phyloP scores from a whole-genome alignment of 2,329 filamentous ascomycete species.

The Hypomyces rosellus region DNA sequence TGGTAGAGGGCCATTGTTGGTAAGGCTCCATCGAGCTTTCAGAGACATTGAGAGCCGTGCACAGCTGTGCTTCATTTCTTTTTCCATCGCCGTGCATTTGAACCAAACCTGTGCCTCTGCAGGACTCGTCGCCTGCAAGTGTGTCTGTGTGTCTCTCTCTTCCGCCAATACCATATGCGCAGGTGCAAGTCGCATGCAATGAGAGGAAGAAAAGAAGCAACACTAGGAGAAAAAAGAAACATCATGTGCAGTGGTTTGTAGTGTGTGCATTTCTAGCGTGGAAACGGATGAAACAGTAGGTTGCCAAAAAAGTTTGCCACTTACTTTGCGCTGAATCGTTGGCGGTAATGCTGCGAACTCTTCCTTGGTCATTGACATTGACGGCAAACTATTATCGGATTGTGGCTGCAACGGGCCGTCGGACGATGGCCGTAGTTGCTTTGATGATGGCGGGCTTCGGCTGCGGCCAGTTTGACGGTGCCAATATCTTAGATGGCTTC shows the following conservation, averaged over 20 bases:
- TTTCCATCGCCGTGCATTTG: background rate
- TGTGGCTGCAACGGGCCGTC: slow-evolving; percentile 15
- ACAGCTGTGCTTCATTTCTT: background rate
- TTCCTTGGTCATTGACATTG: slow-evolving; percentile 28
- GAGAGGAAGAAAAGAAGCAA: slow-evolving; percentile 2
- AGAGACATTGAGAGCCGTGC: background rate
- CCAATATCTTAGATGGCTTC: slow-evolving; percentile 17
- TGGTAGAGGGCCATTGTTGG: background rate
- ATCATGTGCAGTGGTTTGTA: slow-evolving; percentile 8
- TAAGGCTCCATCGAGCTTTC: background rate
- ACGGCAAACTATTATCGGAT: slow-evolving; percentile 18
- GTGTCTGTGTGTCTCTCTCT: background rate
- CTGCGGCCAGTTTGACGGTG: slow-evolving; percentile 6
- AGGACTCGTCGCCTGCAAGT: slow-evolving; percentile 3
- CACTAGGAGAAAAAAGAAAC: slow-evolving; percentile 9
- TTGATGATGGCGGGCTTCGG: slow-evolving; percentile 7
- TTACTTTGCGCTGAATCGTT: slow-evolving; percentile 52
- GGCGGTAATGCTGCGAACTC: slow-evolving; percentile 48
- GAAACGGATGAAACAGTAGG: slow-evolving; percentile 1
- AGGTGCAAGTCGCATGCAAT: slow-evolving; percentile 1
- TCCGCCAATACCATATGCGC: slow-evolving; percentile 4
- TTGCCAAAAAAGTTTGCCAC: slow-evolving; percentile 15
- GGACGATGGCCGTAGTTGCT: slow-evolving; percentile 18
- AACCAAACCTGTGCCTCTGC: background rate
- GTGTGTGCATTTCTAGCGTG: no score